phyloP scores from a whole-genome alignment of 495 filamentous ascomycete genomes.

The Parachaetomium inaequale region DNA sequence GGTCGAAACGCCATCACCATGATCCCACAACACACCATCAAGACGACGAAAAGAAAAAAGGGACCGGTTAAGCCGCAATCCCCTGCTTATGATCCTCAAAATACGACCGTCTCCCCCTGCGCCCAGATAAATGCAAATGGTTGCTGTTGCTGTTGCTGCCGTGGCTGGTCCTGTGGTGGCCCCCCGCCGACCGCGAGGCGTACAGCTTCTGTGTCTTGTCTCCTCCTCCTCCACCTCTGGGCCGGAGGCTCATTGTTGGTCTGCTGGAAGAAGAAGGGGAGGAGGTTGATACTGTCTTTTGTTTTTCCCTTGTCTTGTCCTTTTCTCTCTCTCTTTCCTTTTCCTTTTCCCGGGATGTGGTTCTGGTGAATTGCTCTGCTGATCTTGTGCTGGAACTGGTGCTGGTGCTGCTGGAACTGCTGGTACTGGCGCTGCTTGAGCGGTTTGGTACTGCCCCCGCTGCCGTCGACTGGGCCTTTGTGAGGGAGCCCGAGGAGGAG shows the following conservation, averaged over 20 bases:
- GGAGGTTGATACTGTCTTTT: background rate
- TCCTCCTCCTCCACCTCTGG: background rate
- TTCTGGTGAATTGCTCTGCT: background rate
- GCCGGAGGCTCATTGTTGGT: background rate
- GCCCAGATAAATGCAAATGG: constrained; percentile 23
- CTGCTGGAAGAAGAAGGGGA: background rate
- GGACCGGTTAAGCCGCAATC: constrained; percentile 20
- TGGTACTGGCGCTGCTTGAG: constrained; percentile 3
- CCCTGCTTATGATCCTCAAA: constrained; percentile 20
- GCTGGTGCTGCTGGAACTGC: background rate
- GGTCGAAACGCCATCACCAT: background rate
- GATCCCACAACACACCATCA: background rate
- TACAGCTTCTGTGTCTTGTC: background rate
- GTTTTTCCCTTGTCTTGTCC: background rate
- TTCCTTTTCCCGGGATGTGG: background rate
- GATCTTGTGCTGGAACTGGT: background rate
- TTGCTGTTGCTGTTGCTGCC: constrained; percentile 5
- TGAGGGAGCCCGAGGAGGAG: background rate
- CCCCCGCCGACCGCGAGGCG: background rate
- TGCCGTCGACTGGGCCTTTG: background rate
- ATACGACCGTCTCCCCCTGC: constrained; percentile 15
- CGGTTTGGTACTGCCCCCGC: background rate
- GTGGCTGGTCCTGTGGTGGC: background rate
- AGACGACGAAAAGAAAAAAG: background rate
- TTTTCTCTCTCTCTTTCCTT: background rate